Evolutionary conservation across 441 rosid species (phyloP).

Genomic region (Croton setiger): DNA sequence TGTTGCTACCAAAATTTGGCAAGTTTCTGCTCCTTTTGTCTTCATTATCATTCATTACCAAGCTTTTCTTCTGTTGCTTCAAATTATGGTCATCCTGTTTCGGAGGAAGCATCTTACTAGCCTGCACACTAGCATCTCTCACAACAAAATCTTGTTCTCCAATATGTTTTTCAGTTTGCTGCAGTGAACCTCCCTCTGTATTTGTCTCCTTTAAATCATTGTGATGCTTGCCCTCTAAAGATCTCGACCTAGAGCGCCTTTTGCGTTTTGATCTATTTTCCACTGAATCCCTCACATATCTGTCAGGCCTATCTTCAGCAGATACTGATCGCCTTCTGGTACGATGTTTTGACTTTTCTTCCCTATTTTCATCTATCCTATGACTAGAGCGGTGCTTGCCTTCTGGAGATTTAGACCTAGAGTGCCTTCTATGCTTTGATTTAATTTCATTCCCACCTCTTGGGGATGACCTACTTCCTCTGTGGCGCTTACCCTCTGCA

Average conservation of each 20-base stretch:
- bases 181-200: slow-evolving; percentile 26
- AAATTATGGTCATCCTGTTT: slow-evolving; percentile 28
- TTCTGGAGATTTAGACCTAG: slow-evolving; percentile 59
- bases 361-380: slow-evolving; percentile 35
- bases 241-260: slow-evolving; percentile 38
- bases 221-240: slow-evolving; percentile 33
- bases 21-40: slow-evolving; percentile 18
- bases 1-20: slow-evolving; percentile 12
- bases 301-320: slow-evolving; percentile 38
- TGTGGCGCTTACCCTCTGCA: slow-evolving; percentile 37
- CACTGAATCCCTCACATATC: slow-evolving; percentile 42
- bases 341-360: slow-evolving; percentile 47
- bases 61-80: slow-evolving; percentile 26
- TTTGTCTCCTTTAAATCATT: slow-evolving; percentile 25
- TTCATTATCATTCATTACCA: slow-evolving; percentile 19
- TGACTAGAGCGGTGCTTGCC: slow-evolving; percentile 37
- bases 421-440: slow-evolving; percentile 44
- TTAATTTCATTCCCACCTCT: slow-evolving; percentile 44
- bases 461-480: slow-evolving; percentile 49
- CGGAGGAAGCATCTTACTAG: slow-evolving; percentile 18
- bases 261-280: slow-evolving; percentile 37
- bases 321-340: slow-evolving; percentile 46
- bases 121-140: slow-evolving; percentile 20
- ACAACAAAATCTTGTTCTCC: slow-evolving; percentile 20
- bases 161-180: slow-evolving; percentile 19